Conservation (phyloP, 2,329 filamentous ascomycete species). For the Pseudogymnoascus sp. region DNA sequence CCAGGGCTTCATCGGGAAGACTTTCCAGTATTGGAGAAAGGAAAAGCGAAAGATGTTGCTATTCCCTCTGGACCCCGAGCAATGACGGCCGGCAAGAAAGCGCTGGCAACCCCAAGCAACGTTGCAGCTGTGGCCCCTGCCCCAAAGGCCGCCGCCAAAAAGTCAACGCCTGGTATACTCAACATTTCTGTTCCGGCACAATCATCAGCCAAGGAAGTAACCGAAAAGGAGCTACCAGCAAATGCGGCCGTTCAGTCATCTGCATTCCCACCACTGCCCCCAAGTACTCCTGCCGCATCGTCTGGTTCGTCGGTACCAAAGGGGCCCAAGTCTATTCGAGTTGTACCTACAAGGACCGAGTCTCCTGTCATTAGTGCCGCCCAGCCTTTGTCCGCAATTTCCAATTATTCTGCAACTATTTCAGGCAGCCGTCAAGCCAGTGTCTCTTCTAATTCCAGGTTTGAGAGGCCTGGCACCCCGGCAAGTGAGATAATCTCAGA, state of each 20-base stretch:
- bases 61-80: conserved; percentile 14
- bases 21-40: conserved; percentile 48
- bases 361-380: conserved; percentile 31
- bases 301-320: conserved; percentile 42
- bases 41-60: conserved; percentile 20
- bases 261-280: conserved; percentile 44
- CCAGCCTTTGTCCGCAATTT: conserved; percentile 26
- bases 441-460: conserved; percentile 35
- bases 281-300: conserved; percentile 37
- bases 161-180: conserved; percentile 29
- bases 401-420: conserved; percentile 31
- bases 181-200: conserved; percentile 44
- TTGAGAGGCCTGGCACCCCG: conserved; percentile 60
- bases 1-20: conserved; percentile 48
- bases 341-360: conserved; percentile 59
- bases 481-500: conserved; percentile 69
- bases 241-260: conserved; percentile 23
- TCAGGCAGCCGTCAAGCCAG: conserved; percentile 42
- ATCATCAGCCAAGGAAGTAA: conserved; percentile 13
- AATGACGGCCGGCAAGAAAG: conserved; percentile 10
- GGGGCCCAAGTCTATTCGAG: conserved; percentile 57
- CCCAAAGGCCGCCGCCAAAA: conserved; percentile 16
- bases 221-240: conserved; percentile 14
- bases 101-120: conserved; percentile 10
- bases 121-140: conserved; percentile 5